Conservation (phyloP, 73 alveolate genomes). For the Durusdinium trenchii region DNA sequence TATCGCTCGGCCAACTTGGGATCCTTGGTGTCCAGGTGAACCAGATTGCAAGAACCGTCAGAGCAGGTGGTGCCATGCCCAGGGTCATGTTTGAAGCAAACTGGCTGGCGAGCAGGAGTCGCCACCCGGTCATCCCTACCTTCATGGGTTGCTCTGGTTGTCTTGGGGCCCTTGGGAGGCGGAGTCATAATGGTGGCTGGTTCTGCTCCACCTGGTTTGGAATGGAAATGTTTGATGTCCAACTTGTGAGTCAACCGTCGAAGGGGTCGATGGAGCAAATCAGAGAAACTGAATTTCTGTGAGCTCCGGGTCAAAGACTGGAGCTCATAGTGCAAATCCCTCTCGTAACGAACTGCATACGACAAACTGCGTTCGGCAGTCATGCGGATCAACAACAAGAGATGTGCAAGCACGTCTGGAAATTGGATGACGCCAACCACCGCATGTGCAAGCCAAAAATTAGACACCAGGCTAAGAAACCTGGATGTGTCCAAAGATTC, state of each 20-base stretch:
- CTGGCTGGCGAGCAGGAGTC: neutral
- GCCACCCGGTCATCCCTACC: neutral
- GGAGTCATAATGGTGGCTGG: neutral
- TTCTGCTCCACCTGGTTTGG: neutral
- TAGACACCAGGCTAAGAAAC: slow-evolving; percentile 26
- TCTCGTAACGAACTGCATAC: slow-evolving; percentile 25
- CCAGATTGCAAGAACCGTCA: neutral
- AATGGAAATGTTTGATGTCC: slow-evolving; percentile 36
- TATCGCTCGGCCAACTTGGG: slow-evolving; percentile 15
- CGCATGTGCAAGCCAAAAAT: slow-evolving; percentile 31
- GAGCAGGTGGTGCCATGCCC: neutral
- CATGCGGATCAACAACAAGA: slow-evolving; percentile 23
- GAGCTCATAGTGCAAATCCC: slow-evolving; percentile 30
- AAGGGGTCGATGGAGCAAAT: slow-evolving; percentile 2
- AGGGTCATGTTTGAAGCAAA: slow-evolving; percentile 28
- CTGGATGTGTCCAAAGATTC: neutral
- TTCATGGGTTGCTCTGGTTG: neutral
- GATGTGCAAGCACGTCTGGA: slow-evolving; percentile 12
- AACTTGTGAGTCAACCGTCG: slow-evolving; percentile 27
- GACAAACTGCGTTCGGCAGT: neutral
- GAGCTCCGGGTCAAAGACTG: slow-evolving; percentile 16
- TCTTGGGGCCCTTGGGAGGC: neutral
- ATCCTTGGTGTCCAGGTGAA: neutral
- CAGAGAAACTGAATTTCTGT: neutral
- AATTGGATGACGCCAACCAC: slow-evolving; percentile 13